These are phyloP conservation scores for Saccharomyces pastorianus DNA, from an alignment of 1,139 yeast genomes.

Conservation along the genomic window DNA sequence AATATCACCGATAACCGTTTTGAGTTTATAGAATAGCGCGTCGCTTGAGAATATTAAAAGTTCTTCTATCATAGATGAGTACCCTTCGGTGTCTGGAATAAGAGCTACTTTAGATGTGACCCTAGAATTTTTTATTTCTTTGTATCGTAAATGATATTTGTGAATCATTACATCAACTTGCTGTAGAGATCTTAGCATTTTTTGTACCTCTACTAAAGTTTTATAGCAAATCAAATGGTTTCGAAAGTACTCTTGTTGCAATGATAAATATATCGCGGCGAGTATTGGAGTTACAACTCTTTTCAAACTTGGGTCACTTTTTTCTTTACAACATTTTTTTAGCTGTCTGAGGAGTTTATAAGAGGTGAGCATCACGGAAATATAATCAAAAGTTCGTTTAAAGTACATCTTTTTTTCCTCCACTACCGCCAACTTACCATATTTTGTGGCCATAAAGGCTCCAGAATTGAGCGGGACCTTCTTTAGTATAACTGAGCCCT, in stretches of 20 bases:
- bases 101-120: slow-evolving; percentile 7
- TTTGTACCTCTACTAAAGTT: slow-evolving; percentile 13
- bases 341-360: slow-evolving; percentile 3
- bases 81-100: slow-evolving; percentile 3
- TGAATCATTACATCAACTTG: slow-evolving; percentile 16
- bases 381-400: slow-evolving; percentile 11
- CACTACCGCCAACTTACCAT: slow-evolving; percentile 12
- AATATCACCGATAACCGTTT: slow-evolving; percentile 7
- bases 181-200: slow-evolving; percentile 12
- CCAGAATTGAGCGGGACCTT: neutral
- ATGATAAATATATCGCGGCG: slow-evolving; percentile 15
- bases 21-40: slow-evolving; percentile 16
- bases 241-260: slow-evolving; percentile 21
- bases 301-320: slow-evolving; percentile 2
- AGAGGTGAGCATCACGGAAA: slow-evolving; percentile 9
- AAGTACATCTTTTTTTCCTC: slow-evolving; percentile 10
- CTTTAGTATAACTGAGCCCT: neutral
- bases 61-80: slow-evolving; percentile 11
- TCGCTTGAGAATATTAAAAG: slow-evolving; percentile 17
- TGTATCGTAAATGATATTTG: slow-evolving; percentile 15
- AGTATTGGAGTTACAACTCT: slow-evolving; percentile 13
- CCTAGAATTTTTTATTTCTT: slow-evolving; percentile 14
- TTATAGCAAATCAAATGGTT: slow-evolving; percentile 17
- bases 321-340: neutral
- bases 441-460: slow-evolving; percentile 16